Evolutionary conservation across 768 basidiomycete genomes (phyloP).

Genomic region (Russula sp.): DNA sequence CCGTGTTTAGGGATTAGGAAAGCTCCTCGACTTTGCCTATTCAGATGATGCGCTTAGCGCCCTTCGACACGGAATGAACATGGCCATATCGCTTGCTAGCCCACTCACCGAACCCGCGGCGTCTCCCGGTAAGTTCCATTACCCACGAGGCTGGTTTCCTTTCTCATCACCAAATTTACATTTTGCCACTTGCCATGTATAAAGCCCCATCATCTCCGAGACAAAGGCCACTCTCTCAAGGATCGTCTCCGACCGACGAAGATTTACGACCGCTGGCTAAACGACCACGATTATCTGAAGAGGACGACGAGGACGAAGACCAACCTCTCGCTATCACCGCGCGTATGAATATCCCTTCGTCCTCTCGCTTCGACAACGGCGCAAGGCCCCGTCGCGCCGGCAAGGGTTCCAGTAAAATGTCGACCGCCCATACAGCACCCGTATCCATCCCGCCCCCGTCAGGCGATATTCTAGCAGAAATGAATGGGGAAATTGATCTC

Average conservation of each 20-base stretch:
- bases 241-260: conserved; percentile 50
- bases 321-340: conserved; percentile 38
- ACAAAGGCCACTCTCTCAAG: conserved; percentile 25
- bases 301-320: conserved; percentile 31
- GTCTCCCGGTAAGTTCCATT: conserved; percentile 49
- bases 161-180: conserved; percentile 27
- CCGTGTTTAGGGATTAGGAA: conserved; percentile 59
- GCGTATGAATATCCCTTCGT: conserved; percentile 31
- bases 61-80: conserved; percentile 65
- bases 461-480: conserved; percentile 40
- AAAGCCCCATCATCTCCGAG: conserved; percentile 37
- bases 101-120: conserved; percentile 46
- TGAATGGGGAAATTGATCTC: conserved; percentile 44
- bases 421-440: conserved; percentile 57
- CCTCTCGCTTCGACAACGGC: conserved; percentile 24
- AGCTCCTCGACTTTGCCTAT: conserved; percentile 78
- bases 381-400: conserved; percentile 45
- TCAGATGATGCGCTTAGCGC: conserved; percentile 66
- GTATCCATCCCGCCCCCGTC: conserved; percentile 44
- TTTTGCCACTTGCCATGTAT: conserved; percentile 25
- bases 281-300: conserved; percentile 31
- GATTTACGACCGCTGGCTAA: conserved; percentile 52
- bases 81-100: conserved; percentile 50
- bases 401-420: conserved; percentile 57
- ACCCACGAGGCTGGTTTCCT: conserved; percentile 30